Percentiles rank a stretch among this genome's conserved stretches.
Conservation (phyloP, 1,284 basidiomycete genomes). For the Ganoderma lucidum region DNA sequence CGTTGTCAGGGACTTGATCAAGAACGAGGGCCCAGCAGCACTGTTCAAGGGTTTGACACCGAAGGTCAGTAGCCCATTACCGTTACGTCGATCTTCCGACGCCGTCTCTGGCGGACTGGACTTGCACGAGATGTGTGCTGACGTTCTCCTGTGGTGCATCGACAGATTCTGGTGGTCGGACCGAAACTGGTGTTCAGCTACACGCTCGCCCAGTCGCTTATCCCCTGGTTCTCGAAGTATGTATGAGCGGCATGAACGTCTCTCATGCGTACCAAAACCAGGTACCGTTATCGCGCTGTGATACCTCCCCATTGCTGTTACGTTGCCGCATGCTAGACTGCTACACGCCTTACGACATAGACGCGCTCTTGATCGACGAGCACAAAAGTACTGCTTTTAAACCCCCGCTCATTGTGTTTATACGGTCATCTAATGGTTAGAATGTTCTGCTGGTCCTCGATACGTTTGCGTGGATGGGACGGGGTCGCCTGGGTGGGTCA, state of each 20-base stretch:
- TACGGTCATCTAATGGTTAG: constrained; percentile 22
- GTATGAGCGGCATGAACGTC: constrained; percentile 52
- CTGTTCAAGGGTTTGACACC: constrained; percentile 98
- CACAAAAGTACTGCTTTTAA: constrained; percentile 25
- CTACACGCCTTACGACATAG: constrained; percentile 22
- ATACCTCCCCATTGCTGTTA: constrained; percentile 2
- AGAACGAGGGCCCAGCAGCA: constrained; percentile 85
- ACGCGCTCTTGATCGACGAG: constrained; percentile 20
- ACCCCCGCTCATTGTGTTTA: constrained; percentile 26
- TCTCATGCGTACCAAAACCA: background rate
- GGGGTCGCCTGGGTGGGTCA: too few species aligned
- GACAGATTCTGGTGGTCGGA: constrained; percentile 94
- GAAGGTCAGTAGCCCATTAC: constrained; percentile 64
- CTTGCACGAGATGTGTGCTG: background rate
- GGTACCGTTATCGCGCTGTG: constrained; percentile 7
- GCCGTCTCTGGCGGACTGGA: background rate
- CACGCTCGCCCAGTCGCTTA: constrained; percentile 95
- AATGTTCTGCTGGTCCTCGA: constrained; percentile 12
- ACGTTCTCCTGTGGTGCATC: background rate
- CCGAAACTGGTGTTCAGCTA: constrained; percentile 99
- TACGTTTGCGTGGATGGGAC: background rate
- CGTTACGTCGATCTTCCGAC: background rate
- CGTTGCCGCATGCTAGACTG: constrained; percentile 19
- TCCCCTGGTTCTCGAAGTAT: constrained; percentile 93
- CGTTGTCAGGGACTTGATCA: constrained; percentile 89